A percentile compares a stretch with the other conserved stretches of the same genome.
Conservation (phyloP, 306 rosid species). For the Cicer chorassanicum region DNA sequence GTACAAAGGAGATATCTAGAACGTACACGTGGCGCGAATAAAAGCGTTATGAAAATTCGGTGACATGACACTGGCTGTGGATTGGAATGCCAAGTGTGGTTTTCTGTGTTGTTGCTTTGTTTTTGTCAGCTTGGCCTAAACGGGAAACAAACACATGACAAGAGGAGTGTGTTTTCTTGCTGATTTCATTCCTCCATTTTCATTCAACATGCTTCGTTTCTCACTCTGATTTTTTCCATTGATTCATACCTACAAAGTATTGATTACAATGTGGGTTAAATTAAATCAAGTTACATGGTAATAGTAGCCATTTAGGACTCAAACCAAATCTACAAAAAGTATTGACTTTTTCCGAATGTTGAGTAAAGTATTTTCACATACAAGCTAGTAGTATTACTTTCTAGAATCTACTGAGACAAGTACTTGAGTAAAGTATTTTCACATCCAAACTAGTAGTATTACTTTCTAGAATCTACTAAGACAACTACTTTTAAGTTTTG, state of each 20-base stretch:
- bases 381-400: too few species aligned
- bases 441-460: too few species aligned
- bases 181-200: slow-evolving; percentile 28
- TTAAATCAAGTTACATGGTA: slow-evolving; percentile 2
- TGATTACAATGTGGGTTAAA: slow-evolving; percentile 47
- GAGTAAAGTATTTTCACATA: too few species aligned
- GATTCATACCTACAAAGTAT: neutral
- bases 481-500: too few species aligned
- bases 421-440: too few species aligned
- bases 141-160: neutral
- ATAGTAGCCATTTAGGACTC: slow-evolving; percentile 19
- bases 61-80: slow-evolving; percentile 22
- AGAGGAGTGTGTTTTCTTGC: slow-evolving; percentile 55
- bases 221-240: neutral
- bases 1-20: slow-evolving; percentile 47
- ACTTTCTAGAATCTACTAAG: too few species aligned
- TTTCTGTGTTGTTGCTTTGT: neutral
- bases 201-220: neutral
- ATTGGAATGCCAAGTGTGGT: slow-evolving; percentile 46
- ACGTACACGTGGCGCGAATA: slow-evolving; percentile 60
- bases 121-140: neutral
- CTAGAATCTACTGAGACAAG: too few species aligned
- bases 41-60: slow-evolving; percentile 25
- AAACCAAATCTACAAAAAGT: neutral
- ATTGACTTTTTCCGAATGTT: neutral